Conservation (phyloP, 108 stramenopile species). For the Cylindrotheca closterium region DNA sequence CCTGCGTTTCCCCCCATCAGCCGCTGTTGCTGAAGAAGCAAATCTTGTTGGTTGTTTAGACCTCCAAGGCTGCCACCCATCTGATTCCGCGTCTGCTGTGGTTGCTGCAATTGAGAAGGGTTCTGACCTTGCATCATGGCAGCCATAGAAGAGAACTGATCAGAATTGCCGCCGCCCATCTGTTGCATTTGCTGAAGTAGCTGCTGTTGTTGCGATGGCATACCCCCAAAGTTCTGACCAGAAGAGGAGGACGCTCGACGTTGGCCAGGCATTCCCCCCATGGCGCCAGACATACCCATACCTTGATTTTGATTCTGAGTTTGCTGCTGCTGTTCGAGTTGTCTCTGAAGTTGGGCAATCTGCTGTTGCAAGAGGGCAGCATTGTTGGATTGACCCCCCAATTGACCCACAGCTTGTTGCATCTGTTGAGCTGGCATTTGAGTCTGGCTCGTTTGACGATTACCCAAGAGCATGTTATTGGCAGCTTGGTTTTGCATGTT, state of each 20-base stretch:
- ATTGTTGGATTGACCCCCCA: constrained; percentile 18
- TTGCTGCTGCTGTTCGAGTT: constrained; percentile 34
- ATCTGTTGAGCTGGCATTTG: constrained; percentile 9
- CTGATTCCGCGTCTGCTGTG: constrained; percentile 22
- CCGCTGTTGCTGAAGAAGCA: constrained; percentile 28
- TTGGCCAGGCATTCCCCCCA: constrained; percentile 1
- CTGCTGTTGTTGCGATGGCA: constrained; percentile 17
- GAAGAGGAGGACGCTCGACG: neutral
- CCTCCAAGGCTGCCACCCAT: constrained; percentile 9
- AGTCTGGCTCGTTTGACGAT: constrained; percentile 7
- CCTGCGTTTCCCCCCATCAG: constrained; percentile 10
- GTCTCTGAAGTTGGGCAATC: constrained; percentile 32
- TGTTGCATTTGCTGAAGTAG: constrained; percentile 9
- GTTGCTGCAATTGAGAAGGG: neutral
- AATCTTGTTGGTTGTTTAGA: constrained; percentile 19
- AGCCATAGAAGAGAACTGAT: constrained; percentile 12
- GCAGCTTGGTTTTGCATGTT: constrained; percentile 8
- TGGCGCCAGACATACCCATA: neutral
- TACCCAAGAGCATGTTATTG: constrained; percentile 17
- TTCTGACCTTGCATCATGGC: constrained; percentile 22
- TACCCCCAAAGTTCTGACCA: neutral
- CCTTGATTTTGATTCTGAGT: constrained; percentile 11
- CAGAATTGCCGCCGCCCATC: constrained; percentile 3
- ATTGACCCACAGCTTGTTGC: constrained; percentile 13
- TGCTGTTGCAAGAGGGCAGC: constrained; percentile 29